A percentile compares a stretch with the other conserved stretches of the same genome.
These are phyloP conservation scores for Chaetomium cochliodes DNA, from an alignment of 495 filamentous ascomycete genomes.

Conservation along the genomic window DNA sequence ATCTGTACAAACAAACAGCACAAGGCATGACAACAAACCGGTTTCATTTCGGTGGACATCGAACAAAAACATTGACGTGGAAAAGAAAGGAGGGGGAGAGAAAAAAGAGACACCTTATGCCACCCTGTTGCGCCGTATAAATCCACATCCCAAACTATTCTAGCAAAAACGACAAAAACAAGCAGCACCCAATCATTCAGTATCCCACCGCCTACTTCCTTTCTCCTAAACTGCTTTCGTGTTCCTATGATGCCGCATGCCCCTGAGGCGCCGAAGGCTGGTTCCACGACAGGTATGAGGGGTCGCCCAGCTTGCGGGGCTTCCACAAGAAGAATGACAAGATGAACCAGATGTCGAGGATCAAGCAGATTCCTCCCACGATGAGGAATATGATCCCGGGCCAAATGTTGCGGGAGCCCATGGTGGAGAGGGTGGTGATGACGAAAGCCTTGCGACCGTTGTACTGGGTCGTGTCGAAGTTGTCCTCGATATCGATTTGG, in stretches of 20 bases:
- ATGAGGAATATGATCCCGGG: conserved; percentile 95
- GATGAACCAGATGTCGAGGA: conserved; percentile 85
- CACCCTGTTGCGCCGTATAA: conserved; percentile 24
- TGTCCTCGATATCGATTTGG: conserved; percentile 51
- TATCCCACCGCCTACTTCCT: neutral
- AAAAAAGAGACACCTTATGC: conserved; percentile 16
- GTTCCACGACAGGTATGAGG: conserved; percentile 97
- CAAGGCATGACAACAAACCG: conserved; percentile 10
- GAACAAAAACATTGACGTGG: conserved; percentile 7
- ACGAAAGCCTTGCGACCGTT: conserved; percentile 93
- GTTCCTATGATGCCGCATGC: conserved; percentile 23
- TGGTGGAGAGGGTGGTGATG: conserved; percentile 87
- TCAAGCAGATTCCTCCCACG: conserved; percentile 86
- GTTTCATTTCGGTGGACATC: conserved; percentile 7
- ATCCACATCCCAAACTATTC: conserved; percentile 23
- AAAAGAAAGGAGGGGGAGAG: neutral
- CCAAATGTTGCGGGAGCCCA: conserved; percentile 94
- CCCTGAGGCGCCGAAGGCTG: conserved; percentile 65
- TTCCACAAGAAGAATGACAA: conserved; percentile 79
- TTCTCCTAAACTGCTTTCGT: neutral
- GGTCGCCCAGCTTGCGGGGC: conserved; percentile 95
- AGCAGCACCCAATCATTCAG: conserved; percentile 1
- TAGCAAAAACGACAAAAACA: conserved; percentile 14
- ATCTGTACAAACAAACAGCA: conserved; percentile 17
- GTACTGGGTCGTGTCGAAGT: conserved; percentile 77